Conservation (phyloP, 1,284 basidiomycete species). For the Leccinum pachyderme region DNA sequence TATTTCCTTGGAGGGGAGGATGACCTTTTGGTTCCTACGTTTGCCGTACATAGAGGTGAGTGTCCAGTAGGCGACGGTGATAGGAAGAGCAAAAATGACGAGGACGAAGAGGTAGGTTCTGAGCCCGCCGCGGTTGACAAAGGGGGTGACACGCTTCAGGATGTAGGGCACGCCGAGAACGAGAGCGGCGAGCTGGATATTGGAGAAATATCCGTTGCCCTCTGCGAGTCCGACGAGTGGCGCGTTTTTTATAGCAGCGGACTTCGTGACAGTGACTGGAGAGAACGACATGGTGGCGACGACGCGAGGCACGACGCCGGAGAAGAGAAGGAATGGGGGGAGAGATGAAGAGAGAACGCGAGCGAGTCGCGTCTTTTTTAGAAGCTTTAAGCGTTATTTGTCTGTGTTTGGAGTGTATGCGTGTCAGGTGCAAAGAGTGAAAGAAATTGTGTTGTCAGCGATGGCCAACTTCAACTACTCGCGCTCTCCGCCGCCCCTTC, state of each 20-base stretch:
- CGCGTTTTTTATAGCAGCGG: conserved; percentile 78
- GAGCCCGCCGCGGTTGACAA: conserved; percentile 75
- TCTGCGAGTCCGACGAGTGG: conserved; percentile 82
- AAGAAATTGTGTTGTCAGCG: not conserved
- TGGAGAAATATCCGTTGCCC: conserved; percentile 83
- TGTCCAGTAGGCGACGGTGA: conserved; percentile 88
- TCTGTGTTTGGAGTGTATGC: conserved; percentile 15
- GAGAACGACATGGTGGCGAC: conserved; percentile 43
- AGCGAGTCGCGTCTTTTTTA: conserved; percentile 22
- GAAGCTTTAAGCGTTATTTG: conserved; percentile 21
- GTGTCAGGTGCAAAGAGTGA: not conserved
- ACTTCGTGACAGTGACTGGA: conserved; percentile 55
- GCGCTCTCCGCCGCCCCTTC: conserved; percentile 76
- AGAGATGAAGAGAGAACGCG: conserved; percentile 10
- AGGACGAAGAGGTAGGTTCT: conserved; percentile 86
- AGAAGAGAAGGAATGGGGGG: conserved; percentile 18
- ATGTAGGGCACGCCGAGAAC: conserved; percentile 80
- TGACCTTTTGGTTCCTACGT: conserved; percentile 85
- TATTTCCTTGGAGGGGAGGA: conserved; percentile 82
- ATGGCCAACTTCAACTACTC: conserved; percentile 43
- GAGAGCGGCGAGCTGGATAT: conserved; percentile 75
- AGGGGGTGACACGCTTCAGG: conserved; percentile 74
- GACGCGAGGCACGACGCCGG: conserved; percentile 10
- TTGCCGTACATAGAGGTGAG: conserved; percentile 81
- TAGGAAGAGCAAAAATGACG: conserved; percentile 72